Base-by-base conservation (phyloP, 768 basidiomycete genomes). In the Tulasnella sp. region DNA sequence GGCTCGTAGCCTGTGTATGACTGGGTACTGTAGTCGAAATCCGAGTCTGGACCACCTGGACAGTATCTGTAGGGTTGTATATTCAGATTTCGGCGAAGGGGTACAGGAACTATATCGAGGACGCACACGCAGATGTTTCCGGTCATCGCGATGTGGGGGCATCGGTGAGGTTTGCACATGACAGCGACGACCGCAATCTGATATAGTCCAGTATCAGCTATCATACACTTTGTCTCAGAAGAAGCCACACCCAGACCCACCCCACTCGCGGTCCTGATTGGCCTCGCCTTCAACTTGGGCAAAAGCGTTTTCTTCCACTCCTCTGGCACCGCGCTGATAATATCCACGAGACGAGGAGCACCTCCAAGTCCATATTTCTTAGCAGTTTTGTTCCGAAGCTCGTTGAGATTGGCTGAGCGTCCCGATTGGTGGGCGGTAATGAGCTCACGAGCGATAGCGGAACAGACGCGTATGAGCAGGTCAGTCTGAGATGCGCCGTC, bases 101-200 rank as follows among this genome's bases (percentile, higher is more conserved):
- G n/a, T n/a, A n/a, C n/a, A n/a, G n/a, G n/a, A n/a, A n/a, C n/a
- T n/a, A n/a, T n/a, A n/a, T n/a, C n/a, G n/a, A n/a, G n/a, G n/a
- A 74, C 86, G 63, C 71, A 94, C 85, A 99, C 96, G 73, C 96
- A 99, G 59, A 99, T 98, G 67, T 99, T 99, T 27, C 96, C 96
- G 0, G 96, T 99, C 91, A 99, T 96, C 7, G 96, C 96, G 58
- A 99, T 98, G 73, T 99, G 96, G 3, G 96, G 96, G 76, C 96
- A 99, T 55, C 96, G 81, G 76, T 99, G 96, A 1, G 96, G 96
- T 68, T 98, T 99, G 75, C 92, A 94, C 96, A 99, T 99, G n/a
- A 99, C 94, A 8, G 96, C 96, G 12, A 99, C 96, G 22, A 98
- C 94, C 15, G 94, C 96, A 60, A 98, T 93, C 92, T 94, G 22